Evolutionary conservation across 768 basidiomycete genomes (phyloP).

Genomic region (Mycena belliarum): DNA sequence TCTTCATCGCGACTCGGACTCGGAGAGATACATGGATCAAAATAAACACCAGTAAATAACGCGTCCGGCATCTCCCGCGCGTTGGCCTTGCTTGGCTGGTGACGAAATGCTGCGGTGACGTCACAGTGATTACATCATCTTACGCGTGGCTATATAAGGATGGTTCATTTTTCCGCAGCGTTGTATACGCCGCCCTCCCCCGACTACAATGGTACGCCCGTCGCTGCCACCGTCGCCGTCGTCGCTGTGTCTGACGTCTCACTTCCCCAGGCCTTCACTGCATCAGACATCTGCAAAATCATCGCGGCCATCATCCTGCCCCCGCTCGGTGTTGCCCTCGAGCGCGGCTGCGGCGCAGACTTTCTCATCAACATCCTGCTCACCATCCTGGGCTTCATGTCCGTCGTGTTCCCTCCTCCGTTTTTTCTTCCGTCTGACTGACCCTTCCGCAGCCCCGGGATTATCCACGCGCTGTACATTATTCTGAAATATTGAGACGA

Average conservation of each 20-base stretch:
- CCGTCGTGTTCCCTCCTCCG: conserved; percentile 28
- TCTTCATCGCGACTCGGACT: too few species aligned
- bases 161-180: too few species aligned
- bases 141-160: too few species aligned
- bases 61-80: too few species aligned
- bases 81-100: too few species aligned
- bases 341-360: conserved; percentile 63
- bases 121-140: too few species aligned
- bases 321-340: conserved; percentile 65
- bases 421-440: background rate
- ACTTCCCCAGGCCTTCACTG: conserved; percentile 10
- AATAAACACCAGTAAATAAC: too few species aligned
- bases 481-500: conserved; percentile 67
- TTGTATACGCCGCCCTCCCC: background rate
- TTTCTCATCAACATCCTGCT: conserved; percentile 78
- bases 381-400: conserved; percentile 81
- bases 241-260: too few species aligned
- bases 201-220: background rate
- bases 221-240: too few species aligned
- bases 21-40: too few species aligned
- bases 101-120: too few species aligned
- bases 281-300: conserved; percentile 75
- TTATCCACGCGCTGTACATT: conserved; percentile 82
- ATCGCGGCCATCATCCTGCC: conserved; percentile 71
- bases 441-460: conserved; percentile 58